phyloP scores from a whole-genome alignment of 441 rosid species.

The Gossypium davidsonii region DNA sequence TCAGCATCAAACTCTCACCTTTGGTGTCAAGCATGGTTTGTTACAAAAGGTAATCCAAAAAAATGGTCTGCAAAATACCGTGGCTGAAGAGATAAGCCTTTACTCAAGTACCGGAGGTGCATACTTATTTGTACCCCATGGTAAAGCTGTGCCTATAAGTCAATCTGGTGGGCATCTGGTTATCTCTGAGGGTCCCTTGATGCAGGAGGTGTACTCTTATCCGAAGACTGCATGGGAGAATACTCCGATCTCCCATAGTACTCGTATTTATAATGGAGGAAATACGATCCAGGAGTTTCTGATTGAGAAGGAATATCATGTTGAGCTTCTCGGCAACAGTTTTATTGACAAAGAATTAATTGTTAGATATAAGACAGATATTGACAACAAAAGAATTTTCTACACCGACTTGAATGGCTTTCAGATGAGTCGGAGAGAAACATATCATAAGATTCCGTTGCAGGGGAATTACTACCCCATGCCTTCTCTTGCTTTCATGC shows the following conservation, averaged over 20 bases:
- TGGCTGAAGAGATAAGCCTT: constrained; percentile 73
- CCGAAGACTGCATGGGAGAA: constrained; percentile 62
- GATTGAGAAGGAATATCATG: constrained; percentile 90
- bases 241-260: constrained; percentile 70
- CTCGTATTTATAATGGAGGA: constrained; percentile 65
- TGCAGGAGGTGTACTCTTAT: constrained; percentile 78
- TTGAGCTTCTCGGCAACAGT: constrained; percentile 63
- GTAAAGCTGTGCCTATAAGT: constrained; percentile 64
- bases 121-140: constrained; percentile 74
- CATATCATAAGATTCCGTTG: constrained; percentile 85
- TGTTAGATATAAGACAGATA: constrained; percentile 73
- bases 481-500: constrained; percentile 89
- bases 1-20: constrained; percentile 64
- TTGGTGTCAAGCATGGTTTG: constrained; percentile 57
- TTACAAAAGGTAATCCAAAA: constrained; percentile 47
- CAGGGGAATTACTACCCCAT: constrained; percentile 98
- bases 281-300: constrained; percentile 49
- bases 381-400: constrained; percentile 59
- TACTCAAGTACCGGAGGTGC: constrained; percentile 82
- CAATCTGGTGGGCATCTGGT: constrained; percentile 54
- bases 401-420: constrained; percentile 93
- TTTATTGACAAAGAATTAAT: constrained; percentile 80
- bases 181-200: constrained; percentile 61
- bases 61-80: constrained; percentile 41
- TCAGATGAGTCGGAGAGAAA: constrained; percentile 95